Conservation (phyloP, 2,329 filamentous ascomycete genomes). For the Cercospora berteroae region DNA sequence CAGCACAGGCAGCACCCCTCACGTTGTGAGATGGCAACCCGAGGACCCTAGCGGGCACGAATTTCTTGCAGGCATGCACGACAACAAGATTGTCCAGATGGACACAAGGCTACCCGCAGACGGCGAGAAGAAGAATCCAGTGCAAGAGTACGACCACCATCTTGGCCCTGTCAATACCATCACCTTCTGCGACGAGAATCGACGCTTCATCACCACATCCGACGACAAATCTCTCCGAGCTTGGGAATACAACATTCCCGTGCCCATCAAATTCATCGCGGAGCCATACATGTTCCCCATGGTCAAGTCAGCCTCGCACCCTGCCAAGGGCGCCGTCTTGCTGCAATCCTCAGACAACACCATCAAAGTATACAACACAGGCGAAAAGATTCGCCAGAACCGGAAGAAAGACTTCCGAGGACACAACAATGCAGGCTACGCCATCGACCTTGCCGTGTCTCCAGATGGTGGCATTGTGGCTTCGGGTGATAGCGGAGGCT, state of each 20-base stretch:
- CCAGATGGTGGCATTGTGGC: slow-evolving; percentile 90
- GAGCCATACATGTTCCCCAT: slow-evolving; percentile 98
- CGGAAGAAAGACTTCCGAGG: slow-evolving; percentile 94
- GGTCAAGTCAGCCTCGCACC: slow-evolving; percentile 79
- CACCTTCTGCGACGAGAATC: slow-evolving; percentile 89
- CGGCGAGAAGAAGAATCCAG: slow-evolving; percentile 57
- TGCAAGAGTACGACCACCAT: slow-evolving; percentile 98
- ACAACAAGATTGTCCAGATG: slow-evolving; percentile 98
- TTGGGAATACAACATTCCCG: slow-evolving; percentile 98
- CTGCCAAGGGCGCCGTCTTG: slow-evolving; percentile 88
- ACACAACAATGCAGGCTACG: slow-evolving; percentile 93
- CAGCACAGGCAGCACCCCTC: slow-evolving; percentile 89
- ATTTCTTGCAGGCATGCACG: slow-evolving; percentile 93
- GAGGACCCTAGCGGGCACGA: slow-evolving; percentile 73
- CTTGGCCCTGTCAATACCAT: slow-evolving; percentile 97
- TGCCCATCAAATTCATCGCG: slow-evolving; percentile 97
- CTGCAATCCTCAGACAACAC: slow-evolving; percentile 95
- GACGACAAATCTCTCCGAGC: slow-evolving; percentile 95
- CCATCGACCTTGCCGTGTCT: slow-evolving; percentile 82
- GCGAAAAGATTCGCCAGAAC: slow-evolving; percentile 95
- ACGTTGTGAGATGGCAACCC: slow-evolving; percentile 92
- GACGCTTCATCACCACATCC: slow-evolving; percentile 95
- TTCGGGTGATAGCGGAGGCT: slow-evolving; percentile 83
- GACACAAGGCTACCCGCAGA: slow-evolving; percentile 67
- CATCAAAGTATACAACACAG: slow-evolving; percentile 90